phyloP scores from a whole-genome alignment of 108 stramenopile genomes.

The Nannochloropsis oceanica region DNA sequence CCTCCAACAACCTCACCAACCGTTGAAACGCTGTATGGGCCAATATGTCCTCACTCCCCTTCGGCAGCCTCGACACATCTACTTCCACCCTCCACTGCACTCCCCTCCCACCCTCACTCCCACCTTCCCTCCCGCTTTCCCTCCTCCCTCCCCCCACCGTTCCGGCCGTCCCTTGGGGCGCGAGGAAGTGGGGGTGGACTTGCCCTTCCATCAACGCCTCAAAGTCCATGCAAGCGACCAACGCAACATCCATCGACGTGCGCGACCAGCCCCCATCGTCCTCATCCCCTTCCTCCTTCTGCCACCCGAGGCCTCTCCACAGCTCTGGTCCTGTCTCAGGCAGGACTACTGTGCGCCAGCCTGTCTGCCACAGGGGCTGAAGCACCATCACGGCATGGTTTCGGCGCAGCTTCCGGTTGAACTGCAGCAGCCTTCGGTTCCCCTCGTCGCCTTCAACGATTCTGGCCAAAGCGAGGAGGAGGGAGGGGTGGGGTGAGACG shows the following conservation, averaged over 20 bases:
- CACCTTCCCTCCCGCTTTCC: background rate
- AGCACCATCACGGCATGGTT: background rate
- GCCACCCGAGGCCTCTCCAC: background rate
- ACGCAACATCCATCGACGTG: background rate
- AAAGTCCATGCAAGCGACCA: background rate
- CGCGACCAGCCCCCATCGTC: background rate
- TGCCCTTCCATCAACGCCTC: background rate
- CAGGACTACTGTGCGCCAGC: background rate
- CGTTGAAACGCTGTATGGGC: background rate
- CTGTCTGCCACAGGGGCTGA: background rate
- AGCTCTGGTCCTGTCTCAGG: background rate
- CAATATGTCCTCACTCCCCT: background rate
- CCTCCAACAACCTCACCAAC: background rate
- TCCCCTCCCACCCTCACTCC: background rate
- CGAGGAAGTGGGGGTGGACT: background rate
- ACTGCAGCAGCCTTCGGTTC: background rate
- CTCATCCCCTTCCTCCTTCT: no score
- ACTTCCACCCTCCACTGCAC: background rate
- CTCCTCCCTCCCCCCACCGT: background rate
- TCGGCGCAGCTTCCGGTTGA: background rate
- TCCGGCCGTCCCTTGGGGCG: background rate
- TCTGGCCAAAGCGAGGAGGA: background rate
- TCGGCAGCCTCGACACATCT: background rate
- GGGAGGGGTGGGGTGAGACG: background rate
- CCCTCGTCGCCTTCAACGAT: background rate